These are phyloP conservation scores for Clavispora fructus DNA, from an alignment of 805 yeast species.

Conservation along the genomic window DNA sequence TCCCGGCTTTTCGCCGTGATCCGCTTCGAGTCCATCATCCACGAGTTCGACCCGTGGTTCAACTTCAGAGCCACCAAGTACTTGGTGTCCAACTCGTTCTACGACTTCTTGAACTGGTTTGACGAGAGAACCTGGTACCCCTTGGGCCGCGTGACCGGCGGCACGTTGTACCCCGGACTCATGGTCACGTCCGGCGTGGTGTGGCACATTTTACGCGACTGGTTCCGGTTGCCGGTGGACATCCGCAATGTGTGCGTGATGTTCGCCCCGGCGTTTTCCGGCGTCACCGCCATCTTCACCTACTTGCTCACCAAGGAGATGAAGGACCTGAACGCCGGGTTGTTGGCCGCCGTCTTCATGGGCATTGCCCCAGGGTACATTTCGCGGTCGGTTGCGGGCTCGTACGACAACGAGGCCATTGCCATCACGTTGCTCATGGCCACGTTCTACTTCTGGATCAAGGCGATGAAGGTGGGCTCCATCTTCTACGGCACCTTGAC, in stretches of 20 bases:
- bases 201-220: slow-evolving; percentile 62
- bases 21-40: slow-evolving; percentile 92
- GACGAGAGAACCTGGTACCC: slow-evolving; percentile 99
- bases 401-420: slow-evolving; percentile 98
- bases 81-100: slow-evolving; percentile 74
- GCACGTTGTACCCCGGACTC: slow-evolving; percentile 94
- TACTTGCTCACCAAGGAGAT: slow-evolving; percentile 84
- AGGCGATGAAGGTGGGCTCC: slow-evolving; percentile 86
- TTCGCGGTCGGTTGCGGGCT: slow-evolving; percentile 97
- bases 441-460: slow-evolving; percentile 93
- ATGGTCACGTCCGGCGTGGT: slow-evolving; percentile 96
- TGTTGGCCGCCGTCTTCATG: slow-evolving; percentile 89
- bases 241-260: slow-evolving; percentile 94
- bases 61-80: slow-evolving; percentile 95
- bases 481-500: slow-evolving; percentile 77
- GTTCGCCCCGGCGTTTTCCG: slow-evolving; percentile 95
- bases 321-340: slow-evolving; percentile 85
- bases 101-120: slow-evolving; percentile 95
- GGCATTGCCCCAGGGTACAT: slow-evolving; percentile 98
- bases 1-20: slow-evolving; percentile 94
- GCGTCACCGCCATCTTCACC: slow-evolving; percentile 85
- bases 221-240: slow-evolving; percentile 77
- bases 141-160: slow-evolving; percentile 97
- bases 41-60: slow-evolving; percentile 97
- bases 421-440: slow-evolving; percentile 95